A percentile compares a stretch with the other conserved stretches of the same genome.
These are phyloP conservation scores for Sphenostylis stenocarpa DNA, from an alignment of 306 rosid species.

Conservation along the genomic window DNA sequence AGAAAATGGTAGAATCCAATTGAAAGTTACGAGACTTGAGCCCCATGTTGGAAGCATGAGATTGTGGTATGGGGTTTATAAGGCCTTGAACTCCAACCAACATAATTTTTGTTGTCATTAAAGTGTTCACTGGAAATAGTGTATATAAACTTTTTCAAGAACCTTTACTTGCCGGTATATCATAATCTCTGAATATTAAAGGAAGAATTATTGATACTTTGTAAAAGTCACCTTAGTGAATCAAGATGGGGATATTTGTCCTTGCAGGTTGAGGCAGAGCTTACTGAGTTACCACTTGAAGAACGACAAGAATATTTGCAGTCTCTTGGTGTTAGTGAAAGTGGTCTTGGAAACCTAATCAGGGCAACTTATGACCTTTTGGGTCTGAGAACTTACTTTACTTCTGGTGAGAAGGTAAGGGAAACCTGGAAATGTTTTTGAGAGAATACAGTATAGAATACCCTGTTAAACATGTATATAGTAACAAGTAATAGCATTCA, in stretches of 20 bases:
- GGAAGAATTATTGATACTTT: slow-evolving; percentile 1
- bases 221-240: slow-evolving; percentile 4
- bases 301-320: slow-evolving; percentile 88
- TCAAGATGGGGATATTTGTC: slow-evolving; percentile 28
- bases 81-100: no score
- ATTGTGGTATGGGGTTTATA: no score
- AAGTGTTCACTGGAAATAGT: background rate
- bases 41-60: background rate
- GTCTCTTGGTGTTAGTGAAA: slow-evolving; percentile 88
- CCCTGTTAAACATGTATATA: background rate
- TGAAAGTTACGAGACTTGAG: background rate
- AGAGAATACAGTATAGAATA: background rate
- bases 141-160: slow-evolving; percentile 9
- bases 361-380: slow-evolving; percentile 79
- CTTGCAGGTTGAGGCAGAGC: slow-evolving; percentile 94
- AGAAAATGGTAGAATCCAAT: background rate
- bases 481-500: background rate
- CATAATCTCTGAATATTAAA: slow-evolving; percentile 9
- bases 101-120: no score
- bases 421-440: slow-evolving; percentile 20
- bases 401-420: slow-evolving; percentile 95
- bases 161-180: slow-evolving; percentile 7
- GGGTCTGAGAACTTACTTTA: slow-evolving; percentile 91
- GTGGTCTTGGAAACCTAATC: slow-evolving; percentile 96
- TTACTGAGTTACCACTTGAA: slow-evolving; percentile 78